Evolutionary conservation across 163 green algal genomes (phyloP), one percentile per base, ranked within the genome.

Genomic region (Trebouxia gelatinosa): DNA sequence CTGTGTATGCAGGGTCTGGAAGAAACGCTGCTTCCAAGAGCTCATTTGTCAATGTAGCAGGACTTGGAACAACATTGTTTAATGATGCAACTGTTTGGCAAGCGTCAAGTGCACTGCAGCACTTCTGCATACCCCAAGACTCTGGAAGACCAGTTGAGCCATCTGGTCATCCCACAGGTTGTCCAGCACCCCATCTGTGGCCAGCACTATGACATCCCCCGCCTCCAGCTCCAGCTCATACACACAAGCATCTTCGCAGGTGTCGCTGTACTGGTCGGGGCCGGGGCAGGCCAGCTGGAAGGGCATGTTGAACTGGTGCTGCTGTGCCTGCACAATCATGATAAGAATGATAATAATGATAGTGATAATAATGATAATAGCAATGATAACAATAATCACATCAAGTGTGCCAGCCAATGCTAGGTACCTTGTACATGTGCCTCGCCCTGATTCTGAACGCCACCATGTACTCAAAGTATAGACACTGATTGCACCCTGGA

Each of bases 241-340:
- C 51, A 88, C 62, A 37, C 90, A 81, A 0, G 92, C 91, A 77
- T 91, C 90, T 59, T 92, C 85, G 6, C 89, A 88, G 7, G 81
- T 87, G 78, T 93, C 86, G 1, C 82, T 85, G 32, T 88, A 82
- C 21, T 88, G 85, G 46, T 89, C 85, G n/a, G 87, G 82, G 46
- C 84, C 78, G 2, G 87, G 85, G 72, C 84, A 84, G 7, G 74
- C 89, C 50, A 95, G 82, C 90, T 97, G 92, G 78, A 85, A 93
- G 0, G 92, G 92, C 85, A 92, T 90, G 84, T 97, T 97, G 83
- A 92, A 97, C 64, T 85, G 77, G 83, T 97, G 92, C 86, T 95
- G 86, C 86, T 94, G 91, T 29, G 87, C 81, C 82, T 91, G 82
- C 46, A 38, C 2, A n/a, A n/a, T n/a, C n/a, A n/a, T n/a, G n/a